These are phyloP conservation scores for Ceratobasidium sp. DNA, from an alignment of 1,284 basidiomycete genomes.

Conservation along the genomic window DNA sequence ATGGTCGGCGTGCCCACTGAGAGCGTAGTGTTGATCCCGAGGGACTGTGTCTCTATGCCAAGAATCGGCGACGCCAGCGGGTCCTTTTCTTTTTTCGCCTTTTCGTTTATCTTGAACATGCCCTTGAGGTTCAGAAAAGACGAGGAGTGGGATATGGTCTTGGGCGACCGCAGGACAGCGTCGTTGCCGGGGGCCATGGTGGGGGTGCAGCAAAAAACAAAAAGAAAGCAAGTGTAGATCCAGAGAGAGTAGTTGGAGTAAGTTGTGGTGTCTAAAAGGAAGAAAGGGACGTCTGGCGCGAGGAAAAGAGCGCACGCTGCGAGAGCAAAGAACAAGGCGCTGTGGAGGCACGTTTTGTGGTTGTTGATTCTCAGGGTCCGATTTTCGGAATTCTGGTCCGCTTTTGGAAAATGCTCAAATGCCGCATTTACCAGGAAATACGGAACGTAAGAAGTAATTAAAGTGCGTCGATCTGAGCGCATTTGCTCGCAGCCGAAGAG, in stretches of 20 bases:
- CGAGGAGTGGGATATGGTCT: slow-evolving; percentile 29
- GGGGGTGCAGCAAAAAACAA: background rate
- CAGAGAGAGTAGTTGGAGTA: background rate
- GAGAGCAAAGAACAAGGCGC: slow-evolving; percentile 17
- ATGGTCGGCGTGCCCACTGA: background rate
- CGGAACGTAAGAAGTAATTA: background rate
- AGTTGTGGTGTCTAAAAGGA: slow-evolving; percentile 1
- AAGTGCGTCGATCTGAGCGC: background rate
- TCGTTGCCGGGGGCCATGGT: slow-evolving; percentile 29
- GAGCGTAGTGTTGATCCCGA: slow-evolving; percentile 6
- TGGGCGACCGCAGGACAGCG: slow-evolving; percentile 6
- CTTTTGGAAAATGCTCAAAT: background rate
- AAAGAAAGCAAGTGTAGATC: slow-evolving; percentile 28
- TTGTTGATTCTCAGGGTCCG: slow-evolving; percentile 42
- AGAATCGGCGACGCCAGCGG: slow-evolving; percentile 18
- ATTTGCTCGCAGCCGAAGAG: background rate
- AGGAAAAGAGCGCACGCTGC: slow-evolving; percentile 27
- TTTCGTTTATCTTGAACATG: slow-evolving; percentile 36
- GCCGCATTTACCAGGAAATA: background rate
- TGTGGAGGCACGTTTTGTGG: slow-evolving; percentile 41
- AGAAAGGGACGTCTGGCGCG: slow-evolving; percentile 16
- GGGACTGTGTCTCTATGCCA: slow-evolving; percentile 27
- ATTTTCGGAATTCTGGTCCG: slow-evolving; percentile 14
- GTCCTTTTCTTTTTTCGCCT: slow-evolving; percentile 42
- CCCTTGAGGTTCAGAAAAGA: slow-evolving; percentile 40